These are phyloP conservation scores for Theileria orientalis DNA, from an alignment of 169 alveolate species.

Conservation along the genomic window DNA sequence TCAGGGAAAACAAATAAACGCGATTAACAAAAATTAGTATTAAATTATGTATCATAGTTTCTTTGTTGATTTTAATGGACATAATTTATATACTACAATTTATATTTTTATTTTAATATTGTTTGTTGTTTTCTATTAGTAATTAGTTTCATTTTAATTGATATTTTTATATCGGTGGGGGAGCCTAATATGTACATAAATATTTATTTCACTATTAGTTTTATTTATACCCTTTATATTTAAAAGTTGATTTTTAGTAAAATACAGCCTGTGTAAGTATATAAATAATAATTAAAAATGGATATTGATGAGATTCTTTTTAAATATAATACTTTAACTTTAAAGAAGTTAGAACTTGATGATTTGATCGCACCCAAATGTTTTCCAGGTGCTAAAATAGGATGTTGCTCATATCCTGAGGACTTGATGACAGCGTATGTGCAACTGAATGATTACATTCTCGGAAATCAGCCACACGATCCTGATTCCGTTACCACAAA, in stretches of 20 bases:
- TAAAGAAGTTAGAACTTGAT: conserved; percentile 35
- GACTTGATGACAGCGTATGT: conserved; percentile 40
- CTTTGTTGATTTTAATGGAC: too few relatives aligned
- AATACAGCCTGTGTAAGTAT: background rate
- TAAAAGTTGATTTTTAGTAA: background rate
- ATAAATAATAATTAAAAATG: conserved; percentile 17
- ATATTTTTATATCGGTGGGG: background rate
- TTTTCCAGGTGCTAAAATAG: conserved; percentile 57
- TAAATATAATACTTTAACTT: conserved; percentile 32
- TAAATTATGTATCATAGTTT: background rate
- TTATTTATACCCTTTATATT: background rate
- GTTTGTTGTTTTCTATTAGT: background rate
- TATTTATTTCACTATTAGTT: background rate
- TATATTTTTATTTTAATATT: background rate
- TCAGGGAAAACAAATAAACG: conserved; percentile 18
- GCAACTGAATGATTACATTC: conserved; percentile 41
- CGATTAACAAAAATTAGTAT: background rate
- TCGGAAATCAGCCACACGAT: conserved; percentile 6
- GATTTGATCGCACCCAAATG: conserved; percentile 43
- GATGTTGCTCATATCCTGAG: conserved; percentile 62
- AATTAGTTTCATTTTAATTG: background rate
- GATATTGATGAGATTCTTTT: conserved; percentile 40
- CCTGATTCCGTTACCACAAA: background rate
- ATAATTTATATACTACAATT: too few relatives aligned
- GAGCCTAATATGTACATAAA: background rate